phyloP scores from a whole-genome alignment of 208 protist species.

The Acanthamoeba polyphaga region DNA sequence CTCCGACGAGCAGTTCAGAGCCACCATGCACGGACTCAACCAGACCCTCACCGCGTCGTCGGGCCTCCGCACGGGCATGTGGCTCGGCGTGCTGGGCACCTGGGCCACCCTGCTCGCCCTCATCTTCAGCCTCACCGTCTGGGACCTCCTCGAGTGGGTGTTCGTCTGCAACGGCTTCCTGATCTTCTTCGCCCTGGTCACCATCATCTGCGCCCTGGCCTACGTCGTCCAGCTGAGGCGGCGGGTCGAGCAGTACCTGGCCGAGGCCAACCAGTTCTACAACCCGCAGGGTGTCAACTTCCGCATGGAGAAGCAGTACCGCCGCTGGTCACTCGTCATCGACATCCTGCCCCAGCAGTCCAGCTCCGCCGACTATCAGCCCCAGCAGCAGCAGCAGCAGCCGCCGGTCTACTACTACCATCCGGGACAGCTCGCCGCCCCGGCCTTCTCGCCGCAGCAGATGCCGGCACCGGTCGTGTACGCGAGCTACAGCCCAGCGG shows the following conservation, averaged over 20 bases:
- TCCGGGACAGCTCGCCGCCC: no score
- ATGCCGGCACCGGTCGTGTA: no score
- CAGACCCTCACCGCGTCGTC: neutral
- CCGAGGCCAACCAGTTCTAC: neutral
- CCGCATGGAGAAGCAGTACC: neutral
- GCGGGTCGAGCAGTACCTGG: neutral
- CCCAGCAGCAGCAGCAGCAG: no score
- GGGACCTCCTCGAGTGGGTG: neutral
- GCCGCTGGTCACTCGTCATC: neutral
- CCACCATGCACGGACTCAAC: slow-evolving; percentile 5
- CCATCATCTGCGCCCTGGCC: neutral
- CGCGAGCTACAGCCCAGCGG: no score
- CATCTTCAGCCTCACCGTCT: neutral
- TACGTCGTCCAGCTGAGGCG: neutral
- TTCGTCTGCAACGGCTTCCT: neutral
- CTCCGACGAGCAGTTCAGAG: neutral
- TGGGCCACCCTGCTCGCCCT: neutral
- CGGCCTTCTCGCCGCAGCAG: no score
- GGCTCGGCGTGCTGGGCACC: neutral
- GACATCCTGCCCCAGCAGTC: neutral
- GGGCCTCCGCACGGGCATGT: neutral
- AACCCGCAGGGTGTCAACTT: neutral
- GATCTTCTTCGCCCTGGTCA: neutral
- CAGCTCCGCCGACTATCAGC: neutral
- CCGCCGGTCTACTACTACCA: no score